Conservation (phyloP, 345 rosid species). For the Melaleuca quinquenervia region DNA sequence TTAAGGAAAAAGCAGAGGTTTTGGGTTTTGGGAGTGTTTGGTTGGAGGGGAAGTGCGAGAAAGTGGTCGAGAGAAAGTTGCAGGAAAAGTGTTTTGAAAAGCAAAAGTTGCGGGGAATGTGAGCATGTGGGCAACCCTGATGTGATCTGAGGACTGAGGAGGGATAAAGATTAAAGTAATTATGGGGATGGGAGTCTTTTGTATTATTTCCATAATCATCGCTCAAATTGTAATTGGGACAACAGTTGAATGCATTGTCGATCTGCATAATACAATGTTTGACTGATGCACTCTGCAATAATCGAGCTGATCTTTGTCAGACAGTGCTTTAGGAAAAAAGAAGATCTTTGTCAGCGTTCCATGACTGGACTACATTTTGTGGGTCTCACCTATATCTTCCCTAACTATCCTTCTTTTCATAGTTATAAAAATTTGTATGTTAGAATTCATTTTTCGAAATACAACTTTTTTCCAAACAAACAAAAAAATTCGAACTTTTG, state of each 20-base stretch:
- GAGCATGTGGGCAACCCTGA: background rate
- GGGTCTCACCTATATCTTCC: background rate
- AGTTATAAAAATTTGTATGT: background rate
- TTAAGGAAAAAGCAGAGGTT: background rate
- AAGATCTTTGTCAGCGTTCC: background rate
- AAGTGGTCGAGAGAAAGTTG: background rate
- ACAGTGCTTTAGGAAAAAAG: background rate
- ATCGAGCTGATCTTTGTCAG: background rate
- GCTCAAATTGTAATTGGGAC: background rate
- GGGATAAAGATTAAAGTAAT: background rate
- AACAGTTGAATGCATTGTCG: background rate
- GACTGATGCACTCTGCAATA: background rate
- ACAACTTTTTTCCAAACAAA: too few relatives aligned
- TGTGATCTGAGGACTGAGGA: background rate
- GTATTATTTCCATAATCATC: background rate
- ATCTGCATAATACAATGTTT: background rate
- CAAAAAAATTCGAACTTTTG: too few relatives aligned
- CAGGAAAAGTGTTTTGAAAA: background rate
- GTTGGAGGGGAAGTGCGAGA: background rate
- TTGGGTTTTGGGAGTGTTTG: background rate
- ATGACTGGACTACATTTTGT: background rate
- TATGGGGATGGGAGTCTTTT: background rate
- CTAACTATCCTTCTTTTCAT: background rate
- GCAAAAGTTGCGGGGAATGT: background rate
- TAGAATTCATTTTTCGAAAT: background rate